Conservation (phyloP, 2,329 filamentous ascomycete genomes). For the Emergomyces africanus region DNA sequence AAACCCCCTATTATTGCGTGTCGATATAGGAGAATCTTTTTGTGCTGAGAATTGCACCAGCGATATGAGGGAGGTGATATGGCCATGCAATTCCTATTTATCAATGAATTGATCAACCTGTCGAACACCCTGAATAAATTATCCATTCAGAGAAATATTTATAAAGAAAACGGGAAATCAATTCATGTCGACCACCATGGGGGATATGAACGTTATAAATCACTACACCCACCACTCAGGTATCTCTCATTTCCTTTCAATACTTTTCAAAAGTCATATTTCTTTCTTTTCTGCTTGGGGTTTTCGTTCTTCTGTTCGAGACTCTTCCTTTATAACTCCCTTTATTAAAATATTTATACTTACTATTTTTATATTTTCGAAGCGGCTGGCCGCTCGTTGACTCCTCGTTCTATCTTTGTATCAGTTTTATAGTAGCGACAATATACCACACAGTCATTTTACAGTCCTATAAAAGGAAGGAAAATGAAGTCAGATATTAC, state of each 20-base stretch:
- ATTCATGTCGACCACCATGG: neutral
- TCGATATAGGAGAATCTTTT: no score
- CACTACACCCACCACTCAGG: no score
- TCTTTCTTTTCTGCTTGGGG: neutral
- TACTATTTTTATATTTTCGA: neutral
- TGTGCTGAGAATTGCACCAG: no score
- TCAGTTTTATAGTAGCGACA: neutral
- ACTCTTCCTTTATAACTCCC: neutral
- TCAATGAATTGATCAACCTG: neutral
- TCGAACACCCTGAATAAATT: neutral
- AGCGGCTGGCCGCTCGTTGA: slow-evolving; percentile 6
- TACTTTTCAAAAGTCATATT: neutral
- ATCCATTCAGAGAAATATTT: neutral
- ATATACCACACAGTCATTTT: neutral
- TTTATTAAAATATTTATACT: neutral
- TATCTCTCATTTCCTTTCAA: neutral
- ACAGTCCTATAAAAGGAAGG: neutral
- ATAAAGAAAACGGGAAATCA: neutral
- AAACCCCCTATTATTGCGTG: neutral
- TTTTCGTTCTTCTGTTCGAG: neutral
- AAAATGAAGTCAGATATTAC: neutral
- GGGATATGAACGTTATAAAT: neutral
- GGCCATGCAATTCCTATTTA: neutral
- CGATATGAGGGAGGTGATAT: neutral
- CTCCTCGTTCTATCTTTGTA: neutral